phyloP scores from a whole-genome alignment of 257 asterid species.

The Plectranthus barbatus region DNA sequence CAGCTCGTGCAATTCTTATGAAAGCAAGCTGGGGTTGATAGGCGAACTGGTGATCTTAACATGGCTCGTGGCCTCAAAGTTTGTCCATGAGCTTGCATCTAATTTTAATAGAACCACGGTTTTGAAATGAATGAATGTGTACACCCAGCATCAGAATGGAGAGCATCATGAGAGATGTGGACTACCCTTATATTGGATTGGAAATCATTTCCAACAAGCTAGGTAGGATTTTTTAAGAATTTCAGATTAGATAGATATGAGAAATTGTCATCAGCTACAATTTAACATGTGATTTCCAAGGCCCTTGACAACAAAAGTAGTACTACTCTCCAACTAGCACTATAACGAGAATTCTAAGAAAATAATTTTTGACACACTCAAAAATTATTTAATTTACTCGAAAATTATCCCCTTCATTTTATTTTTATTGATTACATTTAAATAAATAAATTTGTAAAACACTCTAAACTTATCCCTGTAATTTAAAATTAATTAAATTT shows the following conservation, averaged over 20 bases:
- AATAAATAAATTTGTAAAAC: too few species aligned
- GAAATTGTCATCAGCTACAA: too few species aligned
- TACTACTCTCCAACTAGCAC: too few species aligned
- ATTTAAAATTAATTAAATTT: too few species aligned
- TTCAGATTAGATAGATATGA: neutral
- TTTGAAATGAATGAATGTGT: constrained; percentile 48
- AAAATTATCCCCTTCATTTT: too few species aligned
- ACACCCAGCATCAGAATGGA: constrained; percentile 99
- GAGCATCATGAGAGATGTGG: constrained; percentile 92
- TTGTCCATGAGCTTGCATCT: constrained; percentile 4
- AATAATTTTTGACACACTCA: too few species aligned
- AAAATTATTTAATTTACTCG: too few species aligned
- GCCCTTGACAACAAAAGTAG: too few species aligned
- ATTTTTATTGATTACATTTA: too few species aligned
- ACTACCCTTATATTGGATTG: constrained; percentile 92
- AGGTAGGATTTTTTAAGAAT: constrained; percentile 38
- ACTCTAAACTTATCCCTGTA: too few species aligned
- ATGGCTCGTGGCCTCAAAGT: constrained; percentile 99
- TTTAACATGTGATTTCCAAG: too few species aligned
- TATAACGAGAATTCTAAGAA: too few species aligned
- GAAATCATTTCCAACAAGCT: constrained; percentile 89
- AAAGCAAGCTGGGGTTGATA: constrained; percentile 95
- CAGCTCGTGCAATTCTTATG: constrained; percentile 94
- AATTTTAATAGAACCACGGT: constrained; percentile 1
- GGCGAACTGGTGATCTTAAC: constrained; percentile 91